phyloP scores from a whole-genome alignment of 2,329 filamentous ascomycete species.

The Malbranchea zuffiana region DNA sequence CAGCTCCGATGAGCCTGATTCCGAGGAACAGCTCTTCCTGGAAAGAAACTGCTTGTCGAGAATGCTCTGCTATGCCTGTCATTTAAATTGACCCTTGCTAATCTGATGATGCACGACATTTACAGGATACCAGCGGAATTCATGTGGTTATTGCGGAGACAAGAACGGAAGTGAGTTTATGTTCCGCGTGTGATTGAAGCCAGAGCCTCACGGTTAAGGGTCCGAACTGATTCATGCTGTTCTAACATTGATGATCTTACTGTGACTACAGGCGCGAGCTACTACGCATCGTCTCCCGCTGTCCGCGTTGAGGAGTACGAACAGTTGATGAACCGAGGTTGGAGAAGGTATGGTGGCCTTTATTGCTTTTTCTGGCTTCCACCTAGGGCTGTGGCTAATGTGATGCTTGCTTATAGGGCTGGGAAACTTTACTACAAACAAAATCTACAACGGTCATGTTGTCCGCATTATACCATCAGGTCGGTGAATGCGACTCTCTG shows the following conservation, averaged over 20 bases:
- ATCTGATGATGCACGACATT: neutral
- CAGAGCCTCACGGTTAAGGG: too few species aligned
- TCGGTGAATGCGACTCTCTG: slow-evolving; percentile 14
- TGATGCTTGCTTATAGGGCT: slow-evolving; percentile 25
- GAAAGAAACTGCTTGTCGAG: neutral
- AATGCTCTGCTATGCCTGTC: neutral
- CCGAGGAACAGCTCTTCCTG: neutral
- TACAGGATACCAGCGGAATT: slow-evolving; percentile 9
- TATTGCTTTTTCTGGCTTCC: neutral
- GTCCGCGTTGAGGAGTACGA: slow-evolving; percentile 39
- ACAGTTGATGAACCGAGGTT: slow-evolving; percentile 38
- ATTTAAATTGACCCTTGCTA: neutral
- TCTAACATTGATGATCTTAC: slow-evolving; percentile 1
- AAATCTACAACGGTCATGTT: slow-evolving; percentile 65
- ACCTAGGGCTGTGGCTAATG: neutral
- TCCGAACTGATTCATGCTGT: neutral
- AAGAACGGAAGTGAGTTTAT: slow-evolving; percentile 36
- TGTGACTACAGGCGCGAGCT: slow-evolving; percentile 31
- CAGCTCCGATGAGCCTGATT: neutral
- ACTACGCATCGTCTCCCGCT: slow-evolving; percentile 36
- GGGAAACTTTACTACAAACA: slow-evolving; percentile 42
- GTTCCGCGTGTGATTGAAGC: slow-evolving; percentile 7
- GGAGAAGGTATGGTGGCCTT: slow-evolving; percentile 33
- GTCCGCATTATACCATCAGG: slow-evolving; percentile 61
- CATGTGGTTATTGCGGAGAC: slow-evolving; percentile 40